Percentiles rank a stretch among this genome's conserved stretches.
Evolutionary conservation across 108 stramenopile species (phyloP).

Genomic region (Aurantiochytrium sp.): DNA sequence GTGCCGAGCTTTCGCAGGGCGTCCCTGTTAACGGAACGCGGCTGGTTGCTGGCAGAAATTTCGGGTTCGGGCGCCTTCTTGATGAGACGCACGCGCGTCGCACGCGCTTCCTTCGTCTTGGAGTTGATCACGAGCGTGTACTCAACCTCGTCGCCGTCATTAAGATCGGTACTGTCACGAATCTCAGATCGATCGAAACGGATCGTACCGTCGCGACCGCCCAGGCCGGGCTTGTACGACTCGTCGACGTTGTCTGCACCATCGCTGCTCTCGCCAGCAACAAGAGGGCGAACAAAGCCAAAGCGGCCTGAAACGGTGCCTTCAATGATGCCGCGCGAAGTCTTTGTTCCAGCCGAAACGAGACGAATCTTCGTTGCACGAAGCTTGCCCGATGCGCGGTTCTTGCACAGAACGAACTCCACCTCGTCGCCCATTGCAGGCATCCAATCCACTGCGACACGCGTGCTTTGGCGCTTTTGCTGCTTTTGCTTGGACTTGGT

Average conservation of each 20-base stretch:
- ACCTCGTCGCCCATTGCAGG: not conserved
- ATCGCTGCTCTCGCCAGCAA: not conserved
- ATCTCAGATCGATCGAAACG: constrained; percentile 2
- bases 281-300: constrained; percentile 6
- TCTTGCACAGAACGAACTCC: constrained; percentile 2
- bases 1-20: not conserved
- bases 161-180: not conserved
- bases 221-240: not conserved
- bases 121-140: not conserved
- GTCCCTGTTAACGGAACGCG: not conserved
- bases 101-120: not conserved
- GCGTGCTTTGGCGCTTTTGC: not conserved
- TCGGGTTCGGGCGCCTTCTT: not conserved
- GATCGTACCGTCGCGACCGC: not conserved
- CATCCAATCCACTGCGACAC: not conserved
- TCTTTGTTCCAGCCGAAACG: not conserved
- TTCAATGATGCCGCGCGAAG: not conserved
- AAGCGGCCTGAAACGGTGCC: not conserved
- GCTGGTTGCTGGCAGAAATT: not conserved
- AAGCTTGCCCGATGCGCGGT: not conserved
- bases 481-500: not conserved
- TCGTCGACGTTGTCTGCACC: not conserved
- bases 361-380: not conserved
- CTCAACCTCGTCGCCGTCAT: not conserved
- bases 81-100: not conserved